These are phyloP conservation scores for Physcia stellaris DNA, from an alignment of 495 filamentous ascomycete species.

Conservation along the genomic window DNA sequence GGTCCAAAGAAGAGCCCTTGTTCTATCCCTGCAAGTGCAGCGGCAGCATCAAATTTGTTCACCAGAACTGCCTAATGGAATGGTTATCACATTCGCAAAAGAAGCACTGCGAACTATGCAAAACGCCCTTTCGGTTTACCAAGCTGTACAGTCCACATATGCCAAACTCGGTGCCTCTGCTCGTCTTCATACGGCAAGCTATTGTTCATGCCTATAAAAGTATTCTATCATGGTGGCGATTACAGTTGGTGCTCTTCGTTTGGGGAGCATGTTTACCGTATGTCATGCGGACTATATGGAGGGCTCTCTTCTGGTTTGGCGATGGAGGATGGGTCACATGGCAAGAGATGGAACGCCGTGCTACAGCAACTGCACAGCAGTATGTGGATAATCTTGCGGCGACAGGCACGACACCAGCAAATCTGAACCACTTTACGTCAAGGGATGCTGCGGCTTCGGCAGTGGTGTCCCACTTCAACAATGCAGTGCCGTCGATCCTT, in stretches of 20 bases:
- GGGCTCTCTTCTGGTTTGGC: constrained; percentile 84
- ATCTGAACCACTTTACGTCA: constrained; percentile 8
- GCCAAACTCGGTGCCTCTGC: constrained; percentile 66
- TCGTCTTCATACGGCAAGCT: constrained; percentile 66
- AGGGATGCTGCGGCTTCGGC: constrained; percentile 18
- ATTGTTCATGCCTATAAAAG: constrained; percentile 55
- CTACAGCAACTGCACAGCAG: constrained; percentile 4
- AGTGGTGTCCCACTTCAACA: constrained; percentile 15
- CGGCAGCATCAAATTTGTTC: constrained; percentile 95
- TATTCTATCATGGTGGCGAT: constrained; percentile 62
- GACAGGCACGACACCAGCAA: constrained; percentile 28
- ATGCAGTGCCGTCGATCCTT: constrained; percentile 17
- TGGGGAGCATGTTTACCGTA: constrained; percentile 86
- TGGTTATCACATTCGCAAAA: constrained; percentile 97
- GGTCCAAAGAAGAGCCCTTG: constrained; percentile 66
- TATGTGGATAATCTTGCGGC: constrained; percentile 12
- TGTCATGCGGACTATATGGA: constrained; percentile 82
- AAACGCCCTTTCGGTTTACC: constrained; percentile 93
- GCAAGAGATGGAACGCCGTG: constrained; percentile 18
- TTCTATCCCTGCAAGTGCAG: constrained; percentile 99
- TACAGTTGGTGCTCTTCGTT: constrained; percentile 64
- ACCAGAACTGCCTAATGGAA: constrained; percentile 95
- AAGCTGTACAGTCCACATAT: constrained; percentile 92
- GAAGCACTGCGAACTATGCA: constrained; percentile 98
- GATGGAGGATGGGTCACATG: constrained; percentile 71